Evolutionary conservation across 2,329 filamentous ascomycete genomes (phyloP), one percentile per base, ranked within the genome.

Genomic region (Penicillium sp.): DNA sequence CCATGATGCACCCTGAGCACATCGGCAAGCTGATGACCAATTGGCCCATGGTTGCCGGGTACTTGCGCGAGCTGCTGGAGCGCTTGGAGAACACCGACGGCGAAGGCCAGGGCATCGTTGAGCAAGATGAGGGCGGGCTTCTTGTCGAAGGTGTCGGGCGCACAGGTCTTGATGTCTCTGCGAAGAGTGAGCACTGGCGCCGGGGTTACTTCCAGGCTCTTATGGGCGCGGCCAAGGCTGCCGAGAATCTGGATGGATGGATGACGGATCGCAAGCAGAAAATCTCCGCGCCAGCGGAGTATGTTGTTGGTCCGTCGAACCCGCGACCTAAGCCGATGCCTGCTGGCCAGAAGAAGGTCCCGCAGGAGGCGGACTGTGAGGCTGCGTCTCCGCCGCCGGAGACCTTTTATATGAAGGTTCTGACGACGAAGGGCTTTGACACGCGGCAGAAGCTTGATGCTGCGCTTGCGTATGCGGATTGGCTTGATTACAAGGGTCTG

Each of bases 181-280:
- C 78, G 6, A 96, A 92, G 79, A 89, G 87, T 63, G 91, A 96
- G 75, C 82, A 89, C 52, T 98, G 93, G 94, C 83, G 89, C 68
- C 83, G 91, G 57, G 92, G 92, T 0, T 98, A 98, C 76, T 92
- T 89, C 70, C 87, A 96, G 69, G 84, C 88, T 3, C 78, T 97
- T 49, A 91, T 97, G 86, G 83, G 89, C 11, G 86, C 86, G 60
- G 93, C 89, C 0, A 86, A 86, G 65, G 86, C 88, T 0, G 88
- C 92, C 4, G 93, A 97, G 76, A 86, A 93, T 66, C 79, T 96
- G 25, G 91, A 96, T 64, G 90, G 89, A 50, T 92, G 88, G 83
- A 82, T 96, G 15, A 81, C 84, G 45, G 92, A 96, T 74, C 86
- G 77, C 47, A 88, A 83, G 8, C 83, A 87, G 63, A 82, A 84